phyloP scores from a whole-genome alignment of 148 eudicot species.

The Rheum nobile region DNA sequence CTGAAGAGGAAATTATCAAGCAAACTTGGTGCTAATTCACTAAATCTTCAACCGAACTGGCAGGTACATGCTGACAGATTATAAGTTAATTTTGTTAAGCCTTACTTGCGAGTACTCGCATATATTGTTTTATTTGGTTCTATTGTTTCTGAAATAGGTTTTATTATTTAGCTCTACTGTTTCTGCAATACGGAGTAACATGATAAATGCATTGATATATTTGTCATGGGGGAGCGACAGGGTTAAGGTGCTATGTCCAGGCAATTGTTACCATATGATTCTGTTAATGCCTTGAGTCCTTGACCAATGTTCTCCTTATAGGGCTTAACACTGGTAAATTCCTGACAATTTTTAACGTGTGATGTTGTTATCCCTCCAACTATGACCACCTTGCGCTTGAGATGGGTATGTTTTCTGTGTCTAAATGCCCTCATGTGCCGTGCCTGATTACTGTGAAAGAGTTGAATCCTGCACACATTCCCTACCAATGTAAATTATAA shows the following conservation, averaged over 20 bases:
- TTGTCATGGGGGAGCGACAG: background rate
- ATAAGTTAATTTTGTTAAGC: background rate
- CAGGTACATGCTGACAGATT: slow-evolving; percentile 18
- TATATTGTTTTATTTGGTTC: background rate
- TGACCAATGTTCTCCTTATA: too few species aligned
- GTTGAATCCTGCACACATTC: background rate
- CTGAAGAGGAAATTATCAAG: slow-evolving; percentile 38
- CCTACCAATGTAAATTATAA: background rate
- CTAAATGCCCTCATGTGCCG: too few species aligned
- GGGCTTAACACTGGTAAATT: too few species aligned
- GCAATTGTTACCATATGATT: too few species aligned
- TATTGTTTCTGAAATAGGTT: background rate
- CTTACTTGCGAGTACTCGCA: background rate
- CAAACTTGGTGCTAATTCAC: slow-evolving; percentile 34
- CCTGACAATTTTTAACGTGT: too few species aligned
- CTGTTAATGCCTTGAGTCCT: too few species aligned
- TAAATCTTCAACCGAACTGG: slow-evolving; percentile 36
- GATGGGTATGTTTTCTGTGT: too few species aligned
- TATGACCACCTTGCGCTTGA: too few species aligned
- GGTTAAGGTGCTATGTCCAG: too few species aligned
- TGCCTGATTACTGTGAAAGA: too few species aligned
- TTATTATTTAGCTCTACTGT: background rate
- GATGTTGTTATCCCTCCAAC: too few species aligned
- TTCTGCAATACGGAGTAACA: background rate
- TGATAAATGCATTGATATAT: background rate